phyloP scores from a whole-genome alignment of 768 basidiomycete species.

The Lactarius vividus region DNA sequence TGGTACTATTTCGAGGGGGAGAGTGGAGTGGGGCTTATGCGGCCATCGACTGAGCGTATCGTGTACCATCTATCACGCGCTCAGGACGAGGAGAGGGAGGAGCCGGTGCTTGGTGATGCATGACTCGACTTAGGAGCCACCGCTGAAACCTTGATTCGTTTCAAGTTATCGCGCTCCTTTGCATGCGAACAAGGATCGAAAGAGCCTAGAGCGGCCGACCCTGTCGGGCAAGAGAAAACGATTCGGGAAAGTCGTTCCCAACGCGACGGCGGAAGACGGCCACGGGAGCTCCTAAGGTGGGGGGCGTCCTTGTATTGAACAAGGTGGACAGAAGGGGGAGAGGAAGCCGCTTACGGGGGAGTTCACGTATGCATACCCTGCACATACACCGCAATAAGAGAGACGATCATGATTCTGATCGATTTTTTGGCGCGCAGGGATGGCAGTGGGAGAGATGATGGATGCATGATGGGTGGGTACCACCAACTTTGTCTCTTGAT shows the following conservation, averaged over 20 bases:
- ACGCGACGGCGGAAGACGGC: not conserved
- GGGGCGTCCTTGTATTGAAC: not conserved
- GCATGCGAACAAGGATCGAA: not conserved
- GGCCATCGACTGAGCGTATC: not conserved
- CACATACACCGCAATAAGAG: constrained; percentile 7
- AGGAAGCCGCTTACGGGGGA: not conserved
- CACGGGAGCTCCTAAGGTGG: not conserved
- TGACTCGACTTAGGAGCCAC: constrained; percentile 7
- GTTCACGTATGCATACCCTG: not conserved
- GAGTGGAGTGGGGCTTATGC: not conserved
- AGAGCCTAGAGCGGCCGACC: not conserved
- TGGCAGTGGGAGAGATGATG: not conserved
- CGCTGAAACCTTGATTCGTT: constrained; percentile 11
- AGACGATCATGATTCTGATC: constrained; percentile 2
- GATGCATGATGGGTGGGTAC: not conserved
- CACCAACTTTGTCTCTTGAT: not conserved
- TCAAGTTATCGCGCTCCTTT: not conserved
- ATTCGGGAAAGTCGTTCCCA: constrained; percentile 6
- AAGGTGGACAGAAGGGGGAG: constrained; percentile 1
- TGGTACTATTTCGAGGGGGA: constrained; percentile 1
- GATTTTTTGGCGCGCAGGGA: not conserved
- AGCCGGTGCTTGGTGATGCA: not conserved
- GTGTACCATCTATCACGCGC: not conserved
- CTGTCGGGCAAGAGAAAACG: not conserved
- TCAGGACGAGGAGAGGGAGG: not conserved